phyloP scores from a whole-genome alignment of 1,284 basidiomycete species.

The Ganoderma sp. region DNA sequence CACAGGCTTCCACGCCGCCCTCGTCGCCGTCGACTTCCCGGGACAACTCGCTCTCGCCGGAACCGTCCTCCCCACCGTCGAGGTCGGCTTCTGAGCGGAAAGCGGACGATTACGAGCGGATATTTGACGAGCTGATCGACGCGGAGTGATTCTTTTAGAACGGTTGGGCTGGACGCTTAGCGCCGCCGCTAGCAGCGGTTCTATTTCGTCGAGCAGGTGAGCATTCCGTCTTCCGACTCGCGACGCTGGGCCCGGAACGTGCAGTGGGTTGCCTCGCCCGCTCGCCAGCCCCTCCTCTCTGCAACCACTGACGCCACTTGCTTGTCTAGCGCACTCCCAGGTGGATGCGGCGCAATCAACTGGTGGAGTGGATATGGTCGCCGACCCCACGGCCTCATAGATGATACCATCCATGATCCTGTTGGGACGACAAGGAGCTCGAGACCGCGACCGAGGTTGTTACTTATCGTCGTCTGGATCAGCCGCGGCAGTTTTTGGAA shows the following conservation, averaged over 20 bases:
- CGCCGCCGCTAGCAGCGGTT: neutral
- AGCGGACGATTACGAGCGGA: constrained; percentile 21
- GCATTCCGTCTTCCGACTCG: neutral
- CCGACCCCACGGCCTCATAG: neutral
- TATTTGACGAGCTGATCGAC: constrained; percentile 24
- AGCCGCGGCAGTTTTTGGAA: neutral
- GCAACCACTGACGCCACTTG: neutral
- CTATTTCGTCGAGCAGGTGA: neutral
- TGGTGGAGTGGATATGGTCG: neutral
- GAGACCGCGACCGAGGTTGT: neutral
- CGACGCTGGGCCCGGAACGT: neutral
- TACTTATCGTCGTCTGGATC: neutral
- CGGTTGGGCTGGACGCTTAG: too few species aligned
- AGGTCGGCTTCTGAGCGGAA: constrained; percentile 13
- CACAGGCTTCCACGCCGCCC: neutral
- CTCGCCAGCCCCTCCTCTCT: too few species aligned
- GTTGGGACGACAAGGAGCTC: neutral
- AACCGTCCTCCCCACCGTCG: constrained; percentile 6
- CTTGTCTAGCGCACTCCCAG: too few species aligned
- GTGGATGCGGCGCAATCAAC: neutral
- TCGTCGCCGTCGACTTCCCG: constrained; percentile 8
- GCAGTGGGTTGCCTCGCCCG: too few species aligned
- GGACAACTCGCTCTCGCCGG: constrained; percentile 14
- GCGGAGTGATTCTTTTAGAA: neutral
- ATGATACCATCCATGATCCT: neutral